A percentile compares a stretch with the other conserved stretches of the same genome.
Conservation (phyloP, 805 yeast genomes). For the Jamesozyma hellenica region DNA sequence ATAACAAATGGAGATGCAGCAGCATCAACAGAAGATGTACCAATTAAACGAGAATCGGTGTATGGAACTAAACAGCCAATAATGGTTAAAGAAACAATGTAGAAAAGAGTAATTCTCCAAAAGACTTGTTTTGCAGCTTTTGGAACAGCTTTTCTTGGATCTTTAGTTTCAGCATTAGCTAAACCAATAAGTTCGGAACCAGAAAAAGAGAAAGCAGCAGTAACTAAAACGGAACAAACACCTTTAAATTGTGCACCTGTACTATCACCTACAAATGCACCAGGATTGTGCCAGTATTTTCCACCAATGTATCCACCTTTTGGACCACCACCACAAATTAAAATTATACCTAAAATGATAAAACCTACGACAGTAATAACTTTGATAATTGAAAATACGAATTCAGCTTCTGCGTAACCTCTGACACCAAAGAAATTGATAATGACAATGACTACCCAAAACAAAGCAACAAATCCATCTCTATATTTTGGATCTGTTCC, state of each 20-base stretch:
- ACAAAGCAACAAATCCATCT: conserved; percentile 40
- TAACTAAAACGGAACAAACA: conserved; percentile 59
- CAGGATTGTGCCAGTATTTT: conserved; percentile 44
- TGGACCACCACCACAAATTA: conserved; percentile 48
- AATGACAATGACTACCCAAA: conserved; percentile 38
- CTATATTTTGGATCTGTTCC: conserved; percentile 36
- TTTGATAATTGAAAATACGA: conserved; percentile 37
- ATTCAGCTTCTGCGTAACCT: conserved; percentile 48
- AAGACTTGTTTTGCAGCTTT: conserved; percentile 46
- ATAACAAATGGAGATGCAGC: conserved; percentile 72
- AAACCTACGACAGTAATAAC: conserved; percentile 41
- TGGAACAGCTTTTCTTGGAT: conserved; percentile 41
- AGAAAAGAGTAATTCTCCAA: conserved; percentile 44
- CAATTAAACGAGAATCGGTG: conserved; percentile 35
- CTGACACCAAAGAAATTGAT: conserved; percentile 47
- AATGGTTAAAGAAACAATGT: conserved; percentile 35
- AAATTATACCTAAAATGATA: conserved; percentile 37
- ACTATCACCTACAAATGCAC: conserved; percentile 44
- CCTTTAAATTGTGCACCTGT: conserved; percentile 41
- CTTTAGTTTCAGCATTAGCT: conserved; percentile 40
- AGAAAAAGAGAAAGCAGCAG: conserved; percentile 57
- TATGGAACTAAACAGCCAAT: conserved; percentile 41
- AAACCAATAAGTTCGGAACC: conserved; percentile 46
- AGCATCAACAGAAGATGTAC: conserved; percentile 44
- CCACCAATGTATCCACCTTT: conserved; percentile 40